Base-by-base conservation (phyloP, 2,329 filamentous ascomycete species). In the Aspergillus sp. region DNA sequence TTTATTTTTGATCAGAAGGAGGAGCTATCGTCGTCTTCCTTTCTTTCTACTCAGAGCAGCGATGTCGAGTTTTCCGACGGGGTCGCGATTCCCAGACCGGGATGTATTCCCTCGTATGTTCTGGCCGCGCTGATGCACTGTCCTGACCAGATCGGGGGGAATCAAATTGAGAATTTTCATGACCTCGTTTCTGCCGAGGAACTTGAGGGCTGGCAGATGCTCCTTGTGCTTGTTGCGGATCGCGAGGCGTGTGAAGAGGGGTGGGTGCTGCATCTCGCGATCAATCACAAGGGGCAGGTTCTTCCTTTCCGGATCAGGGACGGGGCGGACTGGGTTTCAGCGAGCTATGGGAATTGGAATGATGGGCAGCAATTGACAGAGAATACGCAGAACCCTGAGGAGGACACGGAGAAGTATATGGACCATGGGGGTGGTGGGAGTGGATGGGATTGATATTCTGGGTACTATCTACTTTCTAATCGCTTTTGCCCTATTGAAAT, bases 171-270 rank as follows among this genome's bases (percentile, higher is more conserved):
- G 3, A 21, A 56, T 0, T 57, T 43, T 47, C 51, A 31, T 15
- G n/a, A 23, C 4, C 15, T 35, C n/a, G 19, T 41, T 25, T 3
- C n/a, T 21, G 21, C 9, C 1, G 51, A 47, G 19, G 44, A 48
- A n/a, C 11, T 27, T 15, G 43, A 31, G 3, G 21, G 45, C 56
- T 9, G 45, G n/a, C 56, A 56, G 50, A 44, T 8, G 15, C 55
- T 60, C 39, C 45, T 65, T 19, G 55, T 65, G 37, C 11, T 52
- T 46, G 55, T 64, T 33, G 63, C 60, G 5, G 62, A 65, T 61
- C 59, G 60, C 21, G 62, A 60, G 53, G 60, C 63, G 11, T 64
- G 60, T 39, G 63, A 63, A 41, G 57, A 63, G 4, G 63, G 61
- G 5, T 63, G 59, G 63, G 56, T 63, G 53, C 46, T 63, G 43